Base-by-base conservation (phyloP, 495 filamentous ascomycete genomes). In the Apodospora peruviana region DNA sequence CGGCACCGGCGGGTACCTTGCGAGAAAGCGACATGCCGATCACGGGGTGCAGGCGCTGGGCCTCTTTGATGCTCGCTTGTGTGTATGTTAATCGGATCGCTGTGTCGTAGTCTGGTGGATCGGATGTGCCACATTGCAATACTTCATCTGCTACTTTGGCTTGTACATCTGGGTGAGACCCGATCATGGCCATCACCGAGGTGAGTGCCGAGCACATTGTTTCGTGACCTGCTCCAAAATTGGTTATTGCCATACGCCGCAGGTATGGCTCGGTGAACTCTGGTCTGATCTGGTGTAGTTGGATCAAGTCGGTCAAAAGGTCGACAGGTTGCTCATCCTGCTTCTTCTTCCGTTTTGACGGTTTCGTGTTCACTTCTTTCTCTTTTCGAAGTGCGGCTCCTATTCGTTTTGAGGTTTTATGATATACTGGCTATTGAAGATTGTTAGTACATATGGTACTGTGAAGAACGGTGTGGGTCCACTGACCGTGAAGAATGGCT, bases 51-150 rank as follows among this genome's bases (percentile, higher is more conserved):
- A 86, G 44, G 0, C 83, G 75, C 52, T 85, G 75, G 0, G 77
- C 68, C 57, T 88, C 85, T 48, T 82, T 82, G 52, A 86, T 74
- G 10, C 73, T 69, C 0, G 84, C 80, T 29, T 79, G 71, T 8
- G 82, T 75, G 52, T 84, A 86, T 1, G 60, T 68, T 7, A 83
- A 12, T 25, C 12, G 11, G 4, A 18, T 4, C 17, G 23, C 3
- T 11, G 2, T 17, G 43, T 53, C 48, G 16, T 36, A 38, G 7
- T 14, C 9, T n/a, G n/a, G n/a, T n/a, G n/a, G n/a, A n/a, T n/a
- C n/a, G n/a, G n/a, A n/a, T 14, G 23, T 41, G 39, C 21, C 23
- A 7, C 7, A 7, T 32, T 32, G 27, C 14, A 7, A 7, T 7
- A 32, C 27, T 41, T 75, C 70, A 8, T 47, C 42, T 0, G 46